These are phyloP conservation scores for Leishmania lainsoni DNA, from an alignment of 208 protist genomes.

Conservation along the genomic window DNA sequence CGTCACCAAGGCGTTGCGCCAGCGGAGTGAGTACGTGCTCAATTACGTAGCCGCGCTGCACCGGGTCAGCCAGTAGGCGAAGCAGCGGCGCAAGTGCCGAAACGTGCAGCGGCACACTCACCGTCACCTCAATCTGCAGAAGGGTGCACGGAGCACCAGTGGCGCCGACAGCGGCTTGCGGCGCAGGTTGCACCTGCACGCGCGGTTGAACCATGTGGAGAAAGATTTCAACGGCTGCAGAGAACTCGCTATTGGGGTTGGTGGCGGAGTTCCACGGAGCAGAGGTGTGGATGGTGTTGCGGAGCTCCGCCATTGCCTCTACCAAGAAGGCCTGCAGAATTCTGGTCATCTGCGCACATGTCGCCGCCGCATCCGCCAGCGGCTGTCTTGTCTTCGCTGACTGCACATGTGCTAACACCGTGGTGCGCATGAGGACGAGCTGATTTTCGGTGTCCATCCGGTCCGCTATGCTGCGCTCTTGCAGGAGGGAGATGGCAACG, in stretches of 20 bases:
- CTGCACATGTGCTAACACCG: constrained; percentile 31
- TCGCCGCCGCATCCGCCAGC: constrained; percentile 22
- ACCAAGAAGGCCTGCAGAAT: constrained; percentile 24
- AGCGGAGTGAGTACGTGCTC: constrained; percentile 41
- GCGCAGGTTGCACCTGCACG: constrained; percentile 26
- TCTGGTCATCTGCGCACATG: constrained; percentile 27
- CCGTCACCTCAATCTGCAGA: constrained; percentile 27
- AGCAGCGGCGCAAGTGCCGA: constrained; percentile 45
- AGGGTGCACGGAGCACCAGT: constrained; percentile 17
- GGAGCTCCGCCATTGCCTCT: constrained; percentile 16
- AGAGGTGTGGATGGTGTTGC: constrained; percentile 23
- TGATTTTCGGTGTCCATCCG: constrained; percentile 25
- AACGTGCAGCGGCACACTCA: constrained; percentile 45
- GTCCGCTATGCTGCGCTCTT: constrained; percentile 36
- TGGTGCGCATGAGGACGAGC: constrained; percentile 47
- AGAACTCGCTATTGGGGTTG: constrained; percentile 34
- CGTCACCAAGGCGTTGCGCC: constrained; percentile 26
- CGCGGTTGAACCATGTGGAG: constrained; percentile 42
- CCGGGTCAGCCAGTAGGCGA: constrained; percentile 23
- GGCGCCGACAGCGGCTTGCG: constrained; percentile 4
- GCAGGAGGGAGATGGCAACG: constrained; percentile 27
- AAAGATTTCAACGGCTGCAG: constrained; percentile 50
- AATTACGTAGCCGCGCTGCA: constrained; percentile 43
- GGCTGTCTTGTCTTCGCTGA: constrained; percentile 8
- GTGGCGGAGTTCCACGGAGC: constrained; percentile 43